Evolutionary conservation across 805 yeast genomes (phyloP).

Genomic region (Scheffersomyces ergatensis): DNA sequence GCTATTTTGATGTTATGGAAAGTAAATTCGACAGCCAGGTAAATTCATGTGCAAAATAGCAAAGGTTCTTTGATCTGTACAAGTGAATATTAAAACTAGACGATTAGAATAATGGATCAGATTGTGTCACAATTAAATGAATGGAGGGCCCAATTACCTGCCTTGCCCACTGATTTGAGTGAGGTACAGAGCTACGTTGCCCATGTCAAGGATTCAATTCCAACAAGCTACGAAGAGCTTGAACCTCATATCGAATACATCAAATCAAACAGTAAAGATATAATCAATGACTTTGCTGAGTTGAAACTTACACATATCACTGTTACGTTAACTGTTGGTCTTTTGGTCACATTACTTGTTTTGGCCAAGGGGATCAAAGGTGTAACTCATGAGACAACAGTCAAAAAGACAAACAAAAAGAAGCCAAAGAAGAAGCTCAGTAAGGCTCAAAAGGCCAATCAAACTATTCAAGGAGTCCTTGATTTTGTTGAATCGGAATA

Average conservation of each 20-base stretch:
- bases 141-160: conserved; percentile 1
- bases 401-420: conserved; percentile 8
- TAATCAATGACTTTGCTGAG: conserved; percentile 26
- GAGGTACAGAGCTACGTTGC: conserved; percentile 7
- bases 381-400: background rate
- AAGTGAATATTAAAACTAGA: too few species aligned
- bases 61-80: too few species aligned
- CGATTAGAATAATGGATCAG: conserved; percentile 7
- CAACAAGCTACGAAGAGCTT: conserved; percentile 8
- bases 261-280: conserved; percentile 11
- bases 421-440: conserved; percentile 33
- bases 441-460: conserved; percentile 40
- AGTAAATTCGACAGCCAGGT: background rate
- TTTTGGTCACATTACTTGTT: conserved; percentile 25
- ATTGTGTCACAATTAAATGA: conserved; percentile 7
- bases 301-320: conserved; percentile 34
- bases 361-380: conserved; percentile 16
- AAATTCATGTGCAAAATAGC: background rate
- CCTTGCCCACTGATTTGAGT: conserved; percentile 7
- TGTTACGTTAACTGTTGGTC: conserved; percentile 26
- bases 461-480: conserved; percentile 35
- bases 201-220: conserved; percentile 6
- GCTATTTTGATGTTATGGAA: too few species aligned
- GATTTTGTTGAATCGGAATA: conserved; percentile 38
- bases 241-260: conserved; percentile 9